Evolutionary conservation across 148 eudicot species (phyloP), one percentile per base, ranked within the genome.

Genomic region (Arctostaphylos glauca): DNA sequence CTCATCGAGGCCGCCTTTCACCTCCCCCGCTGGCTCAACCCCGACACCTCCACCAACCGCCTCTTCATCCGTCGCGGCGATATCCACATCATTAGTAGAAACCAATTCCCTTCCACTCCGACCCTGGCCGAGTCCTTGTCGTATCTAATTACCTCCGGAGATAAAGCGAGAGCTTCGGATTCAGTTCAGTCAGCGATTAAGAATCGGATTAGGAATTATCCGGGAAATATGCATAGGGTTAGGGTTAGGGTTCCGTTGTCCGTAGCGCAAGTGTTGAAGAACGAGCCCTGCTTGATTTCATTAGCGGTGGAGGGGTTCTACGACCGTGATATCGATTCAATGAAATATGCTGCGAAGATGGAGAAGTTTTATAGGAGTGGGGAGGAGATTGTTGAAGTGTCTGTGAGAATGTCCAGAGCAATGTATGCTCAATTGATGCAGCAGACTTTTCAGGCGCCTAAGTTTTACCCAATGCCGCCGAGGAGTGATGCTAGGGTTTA

Each of bases 361-460:
- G 93, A 91, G 83, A 92, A 84, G 88, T 96, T 96, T 86, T 85
- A 81, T 74, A 94, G 94, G 68, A 89, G 84, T 67, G 89, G 82
- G 80, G 97, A 93, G 86, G 94, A 91, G 89, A 80, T 96, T 77
- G 94, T 93, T 56, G 79, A 81, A 67, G 92, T 86, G 44, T 81
- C 86, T 5, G 93, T 88, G 19, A 89, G 74, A 81, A 91, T 96
- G 98, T 91, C 98, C 2, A 92, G 98, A 85, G 97, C 97, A 0
- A 94, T 94, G 99, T 96, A 92, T 75, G 99, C 94, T 5, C 99
- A 96, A 81, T 77, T 96, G 88, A 78, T 91, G 83, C 98, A 93
- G 87, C 99, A 96, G 84, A 89, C 87, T 56, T 94, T 96, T 89
- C 97, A 91, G 91, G 97, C 99, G 8, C 99, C 99, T 0, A 91